These are phyloP conservation scores for Sphaerosporella brunnea DNA, from an alignment of 495 filamentous ascomycete species.

Conservation along the genomic window DNA sequence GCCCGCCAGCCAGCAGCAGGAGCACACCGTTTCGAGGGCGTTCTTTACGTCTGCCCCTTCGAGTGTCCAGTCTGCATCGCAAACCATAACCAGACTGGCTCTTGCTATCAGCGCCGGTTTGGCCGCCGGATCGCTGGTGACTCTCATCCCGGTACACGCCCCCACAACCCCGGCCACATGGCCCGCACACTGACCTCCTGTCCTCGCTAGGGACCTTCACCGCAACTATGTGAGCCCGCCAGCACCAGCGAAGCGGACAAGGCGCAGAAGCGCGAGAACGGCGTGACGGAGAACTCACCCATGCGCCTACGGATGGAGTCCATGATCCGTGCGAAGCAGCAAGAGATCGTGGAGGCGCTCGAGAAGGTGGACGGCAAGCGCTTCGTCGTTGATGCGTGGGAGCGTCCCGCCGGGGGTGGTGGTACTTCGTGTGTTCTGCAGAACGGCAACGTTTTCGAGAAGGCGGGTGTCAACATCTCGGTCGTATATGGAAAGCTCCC, in stretches of 20 bases:
- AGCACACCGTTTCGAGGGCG: too few species aligned
- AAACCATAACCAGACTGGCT: neutral
- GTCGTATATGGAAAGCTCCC: slow-evolving; percentile 88
- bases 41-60: too few species aligned
- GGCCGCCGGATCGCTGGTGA: slow-evolving; percentile 4
- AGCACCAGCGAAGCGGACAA: slow-evolving; percentile 29
- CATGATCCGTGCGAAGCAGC: slow-evolving; percentile 81
- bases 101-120: neutral
- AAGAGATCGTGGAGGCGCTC: slow-evolving; percentile 63
- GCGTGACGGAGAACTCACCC: slow-evolving; percentile 52
- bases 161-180: neutral
- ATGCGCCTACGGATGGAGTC: slow-evolving; percentile 97
- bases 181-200: neutral
- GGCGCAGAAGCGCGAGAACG: slow-evolving; percentile 46
- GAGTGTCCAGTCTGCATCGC: too few species aligned
- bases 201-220: neutral
- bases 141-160: neutral
- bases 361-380: slow-evolving; percentile 63
- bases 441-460: slow-evolving; percentile 93
- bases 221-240: neutral
- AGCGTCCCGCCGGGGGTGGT: slow-evolving; percentile 57
- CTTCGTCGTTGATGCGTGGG: slow-evolving; percentile 75
- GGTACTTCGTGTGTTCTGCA: slow-evolving; percentile 90
- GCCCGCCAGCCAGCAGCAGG: too few species aligned
- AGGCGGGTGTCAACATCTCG: slow-evolving; percentile 88